phyloP scores from a whole-genome alignment of 148 eudicot genomes.

The Amaranthus cruentus region DNA sequence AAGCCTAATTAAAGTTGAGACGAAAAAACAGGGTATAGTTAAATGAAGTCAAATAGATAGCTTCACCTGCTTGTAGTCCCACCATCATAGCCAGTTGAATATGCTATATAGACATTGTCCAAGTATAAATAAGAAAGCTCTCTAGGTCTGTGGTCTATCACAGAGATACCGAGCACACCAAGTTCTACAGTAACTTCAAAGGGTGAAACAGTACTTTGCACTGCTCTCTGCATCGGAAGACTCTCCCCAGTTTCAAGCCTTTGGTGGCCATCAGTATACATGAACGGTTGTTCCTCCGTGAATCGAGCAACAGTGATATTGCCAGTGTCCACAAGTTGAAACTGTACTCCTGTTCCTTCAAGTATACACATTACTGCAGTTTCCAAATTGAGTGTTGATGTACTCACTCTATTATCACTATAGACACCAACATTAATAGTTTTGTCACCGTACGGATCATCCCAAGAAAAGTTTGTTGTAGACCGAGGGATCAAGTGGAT shows the following conservation, averaged over 20 bases:
- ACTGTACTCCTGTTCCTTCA: conserved; percentile 45
- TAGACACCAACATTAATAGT: conserved; percentile 46
- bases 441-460: conserved; percentile 83
- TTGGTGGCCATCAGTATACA: conserved; percentile 22
- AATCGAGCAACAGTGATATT: conserved; percentile 73
- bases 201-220: conserved; percentile 50
- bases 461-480: conserved; percentile 76
- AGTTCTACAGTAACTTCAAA: conserved; percentile 77
- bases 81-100: conserved; percentile 84
- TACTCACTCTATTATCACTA: conserved; percentile 25
- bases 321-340: conserved; percentile 55
- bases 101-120: conserved; percentile 80
- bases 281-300: conserved; percentile 34
- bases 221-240: conserved; percentile 43
- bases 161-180: conserved; percentile 81
- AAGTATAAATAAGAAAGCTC: conserved; percentile 80
- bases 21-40: neutral
- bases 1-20: neutral
- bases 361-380: conserved; percentile 35
- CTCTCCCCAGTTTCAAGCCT: conserved; percentile 37
- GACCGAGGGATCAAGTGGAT: conserved; percentile 62
- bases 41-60: conserved; percentile 1
- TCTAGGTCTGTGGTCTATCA: conserved; percentile 81
- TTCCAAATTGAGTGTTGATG: conserved; percentile 56
- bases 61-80: conserved; percentile 87